Evolutionary conservation across 2,329 filamentous ascomycete genomes (phyloP).

Genomic region (Ustilaginoidea virens): DNA sequence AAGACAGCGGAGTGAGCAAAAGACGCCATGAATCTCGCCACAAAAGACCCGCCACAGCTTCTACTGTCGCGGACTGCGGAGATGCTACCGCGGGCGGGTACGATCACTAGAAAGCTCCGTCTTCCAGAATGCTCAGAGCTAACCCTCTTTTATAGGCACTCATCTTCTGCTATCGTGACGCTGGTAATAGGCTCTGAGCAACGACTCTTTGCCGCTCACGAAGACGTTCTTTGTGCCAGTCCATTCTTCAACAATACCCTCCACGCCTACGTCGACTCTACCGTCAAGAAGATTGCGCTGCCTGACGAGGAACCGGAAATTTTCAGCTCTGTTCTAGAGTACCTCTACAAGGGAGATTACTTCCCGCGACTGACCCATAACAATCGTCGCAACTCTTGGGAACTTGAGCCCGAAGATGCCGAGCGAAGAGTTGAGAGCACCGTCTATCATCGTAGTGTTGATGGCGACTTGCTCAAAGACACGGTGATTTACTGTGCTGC

Average conservation of each 20-base stretch:
- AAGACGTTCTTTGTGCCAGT: conserved; percentile 65
- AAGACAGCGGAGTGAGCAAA: conserved; percentile 37
- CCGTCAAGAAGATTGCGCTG: conserved; percentile 56
- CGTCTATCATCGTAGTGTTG: conserved; percentile 49
- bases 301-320: conserved; percentile 81
- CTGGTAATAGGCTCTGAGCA: conserved; percentile 68
- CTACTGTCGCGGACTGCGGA: conserved; percentile 21
- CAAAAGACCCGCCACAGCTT: conserved; percentile 32
- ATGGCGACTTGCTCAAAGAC: conserved; percentile 64
- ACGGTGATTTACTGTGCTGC: conserved; percentile 86
- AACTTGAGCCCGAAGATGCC: conserved; percentile 49
- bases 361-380: conserved; percentile 71
- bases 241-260: conserved; percentile 50
- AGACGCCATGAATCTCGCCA: conserved; percentile 33
- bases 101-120: conserved; percentile 11
- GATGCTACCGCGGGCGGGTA: conserved; percentile 29
- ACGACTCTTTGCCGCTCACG: conserved; percentile 81
- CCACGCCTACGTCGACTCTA: conserved; percentile 17
- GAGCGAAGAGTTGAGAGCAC: conserved; percentile 44
- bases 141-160: background rate
- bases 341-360: conserved; percentile 89
- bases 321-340: conserved; percentile 81
- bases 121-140: no score
- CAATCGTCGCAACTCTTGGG: conserved; percentile 66
- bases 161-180: conserved; percentile 57